phyloP scores from a whole-genome alignment of 345 rosid genomes.

The Eucalyptus dawsonii region DNA sequence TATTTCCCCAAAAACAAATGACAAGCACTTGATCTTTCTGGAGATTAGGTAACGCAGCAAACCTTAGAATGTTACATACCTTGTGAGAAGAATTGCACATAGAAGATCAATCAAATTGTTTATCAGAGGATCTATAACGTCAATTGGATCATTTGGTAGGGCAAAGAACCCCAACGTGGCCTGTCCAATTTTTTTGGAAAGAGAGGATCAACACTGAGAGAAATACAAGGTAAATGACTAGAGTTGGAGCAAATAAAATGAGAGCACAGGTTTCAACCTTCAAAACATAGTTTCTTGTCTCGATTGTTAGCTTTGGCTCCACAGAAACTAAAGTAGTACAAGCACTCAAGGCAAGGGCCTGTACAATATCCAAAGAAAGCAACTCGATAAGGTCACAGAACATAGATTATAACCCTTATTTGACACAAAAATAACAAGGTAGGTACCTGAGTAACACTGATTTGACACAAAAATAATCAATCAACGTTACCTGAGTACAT shows the following conservation, averaged over 20 bases:
- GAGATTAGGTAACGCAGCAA: neutral
- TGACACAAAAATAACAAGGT: neutral
- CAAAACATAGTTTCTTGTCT: conserved; percentile 84
- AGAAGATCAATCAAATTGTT: conserved; percentile 87
- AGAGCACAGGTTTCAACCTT: conserved; percentile 36
- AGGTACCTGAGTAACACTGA: neutral
- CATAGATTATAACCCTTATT: neutral
- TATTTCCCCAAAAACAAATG: neutral
- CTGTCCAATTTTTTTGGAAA: conserved; percentile 26
- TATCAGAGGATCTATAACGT: conserved; percentile 77
- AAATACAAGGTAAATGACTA: neutral
- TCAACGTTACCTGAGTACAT: conserved; percentile 53
- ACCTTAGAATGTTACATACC: conserved; percentile 30
- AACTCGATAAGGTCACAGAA: neutral
- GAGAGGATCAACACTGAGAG: neutral
- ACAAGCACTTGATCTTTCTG: neutral
- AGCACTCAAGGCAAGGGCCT: conserved; percentile 95
- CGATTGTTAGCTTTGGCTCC: conserved; percentile 91
- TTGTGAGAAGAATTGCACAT: conserved; percentile 93
- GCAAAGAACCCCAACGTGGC: conserved; percentile 97
- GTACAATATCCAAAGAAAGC: conserved; percentile 9
- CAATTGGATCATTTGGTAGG: conserved; percentile 76
- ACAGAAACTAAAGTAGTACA: conserved; percentile 95
- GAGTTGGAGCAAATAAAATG: neutral
- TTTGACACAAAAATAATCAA: neutral